Evolutionary conservation across 352 stramenopile genomes (phyloP).

Genomic region (Phytophthora tubulina): DNA sequence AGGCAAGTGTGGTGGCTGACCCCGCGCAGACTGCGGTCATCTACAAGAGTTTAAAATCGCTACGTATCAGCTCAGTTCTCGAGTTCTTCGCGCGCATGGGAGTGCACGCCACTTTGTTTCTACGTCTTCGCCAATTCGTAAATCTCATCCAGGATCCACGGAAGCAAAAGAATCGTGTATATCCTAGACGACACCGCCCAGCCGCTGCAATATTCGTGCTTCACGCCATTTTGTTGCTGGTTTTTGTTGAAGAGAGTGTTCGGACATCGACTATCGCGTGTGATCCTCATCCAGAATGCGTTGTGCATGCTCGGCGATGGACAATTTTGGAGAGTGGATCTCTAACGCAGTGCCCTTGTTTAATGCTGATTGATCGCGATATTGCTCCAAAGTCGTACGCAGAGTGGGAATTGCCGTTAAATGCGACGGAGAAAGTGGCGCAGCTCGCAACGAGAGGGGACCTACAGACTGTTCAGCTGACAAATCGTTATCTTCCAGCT

Average conservation of each 20-base stretch:
- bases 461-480: conserved; percentile 48
- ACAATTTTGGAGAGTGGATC: conserved; percentile 19
- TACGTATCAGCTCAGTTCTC: conserved; percentile 38
- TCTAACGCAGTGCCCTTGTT: conserved; percentile 47
- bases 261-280: conserved; percentile 30
- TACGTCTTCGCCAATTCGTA: conserved; percentile 30
- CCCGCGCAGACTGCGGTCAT: conserved; percentile 38
- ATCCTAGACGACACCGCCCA: conserved; percentile 30
- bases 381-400: conserved; percentile 29
- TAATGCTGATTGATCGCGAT: conserved; percentile 50
- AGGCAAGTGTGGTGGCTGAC: conserved; percentile 38
- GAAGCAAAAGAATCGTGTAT: conserved; percentile 3
- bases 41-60: conserved; percentile 42
- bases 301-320: conserved; percentile 42
- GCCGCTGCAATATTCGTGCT: conserved; percentile 11
- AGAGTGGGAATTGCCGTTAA: conserved; percentile 42
- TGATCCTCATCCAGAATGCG: conserved; percentile 37
- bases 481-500: conserved; percentile 42
- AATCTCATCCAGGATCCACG: conserved; percentile 18
- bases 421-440: conserved; percentile 45
- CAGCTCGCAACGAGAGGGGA: conserved; percentile 37
- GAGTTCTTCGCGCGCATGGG: conserved; percentile 44
- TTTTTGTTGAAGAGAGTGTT: conserved; percentile 39
- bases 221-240: conserved; percentile 19
- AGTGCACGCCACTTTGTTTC: conserved; percentile 31